These are phyloP conservation scores for Phytopythium chamaehyphon DNA, from an alignment of 352 stramenopile species.

Conservation along the genomic window DNA sequence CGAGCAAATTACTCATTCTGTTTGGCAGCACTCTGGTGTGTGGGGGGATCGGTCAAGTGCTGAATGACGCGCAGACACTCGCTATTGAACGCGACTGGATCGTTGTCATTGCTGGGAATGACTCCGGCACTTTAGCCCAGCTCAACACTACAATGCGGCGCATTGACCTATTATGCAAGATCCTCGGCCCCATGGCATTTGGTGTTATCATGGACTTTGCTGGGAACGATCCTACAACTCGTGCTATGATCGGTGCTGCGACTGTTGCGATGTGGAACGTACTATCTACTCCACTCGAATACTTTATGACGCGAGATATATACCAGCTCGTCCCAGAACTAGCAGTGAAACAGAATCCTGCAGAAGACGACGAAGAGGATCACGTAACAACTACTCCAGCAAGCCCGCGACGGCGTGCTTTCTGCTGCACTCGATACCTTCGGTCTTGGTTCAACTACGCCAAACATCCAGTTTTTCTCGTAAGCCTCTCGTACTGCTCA, in stretches of 20 bases:
- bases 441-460: conserved; percentile 28
- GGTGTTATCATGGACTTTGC: conserved; percentile 82
- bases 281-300: conserved; percentile 72
- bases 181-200: conserved; percentile 66
- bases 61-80: conserved; percentile 75
- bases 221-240: conserved; percentile 49
- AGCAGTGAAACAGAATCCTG: conserved; percentile 20
- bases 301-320: conserved; percentile 64
- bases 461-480: conserved; percentile 43
- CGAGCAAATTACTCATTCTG: conserved; percentile 33
- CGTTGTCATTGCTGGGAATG: conserved; percentile 52
- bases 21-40: conserved; percentile 57
- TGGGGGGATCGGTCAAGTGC: conserved; percentile 69
- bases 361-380: neutral
- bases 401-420: conserved; percentile 11
- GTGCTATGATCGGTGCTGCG: conserved; percentile 56
- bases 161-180: conserved; percentile 78
- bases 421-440: conserved; percentile 11
- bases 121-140: conserved; percentile 36
- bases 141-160: conserved; percentile 76
- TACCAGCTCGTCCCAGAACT: conserved; percentile 57
- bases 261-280: conserved; percentile 78
- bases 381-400: no score
- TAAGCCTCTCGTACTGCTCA: conserved; percentile 46
- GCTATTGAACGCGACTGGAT: conserved; percentile 87